Evolutionary conservation across 2,329 filamentous ascomycete genomes (phyloP), one percentile per base, ranked within the genome.

Genomic region (Xylaria sp.): DNA sequence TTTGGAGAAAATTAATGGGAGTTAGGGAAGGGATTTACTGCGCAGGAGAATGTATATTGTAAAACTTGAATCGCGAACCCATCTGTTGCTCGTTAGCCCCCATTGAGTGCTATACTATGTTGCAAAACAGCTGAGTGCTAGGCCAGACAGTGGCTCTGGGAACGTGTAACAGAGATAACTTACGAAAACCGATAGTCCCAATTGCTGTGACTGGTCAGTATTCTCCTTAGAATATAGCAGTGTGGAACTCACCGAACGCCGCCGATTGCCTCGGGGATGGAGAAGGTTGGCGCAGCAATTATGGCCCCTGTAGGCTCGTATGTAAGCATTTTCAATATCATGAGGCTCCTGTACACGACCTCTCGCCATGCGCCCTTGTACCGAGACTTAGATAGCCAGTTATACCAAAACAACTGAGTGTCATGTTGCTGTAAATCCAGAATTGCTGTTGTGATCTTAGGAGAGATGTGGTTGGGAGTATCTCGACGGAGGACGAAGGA

Each of bases 271-370:
- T 93, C 90, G 0, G 90, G 90, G 1, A 93, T 82, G 0, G 90
- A 92, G 70, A 93, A 93, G 0, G 90, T 93, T 0, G 90, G 90
- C 1, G 90, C 84, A 1, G 90, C 90, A 33, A 92, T 83, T 52
- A 93, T 92, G 8, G 90, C 90, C 2, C 90, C 90, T 0, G 90
- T 93, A 0, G 90, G 90, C 70, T 93, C 90, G 68, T 88, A 93
- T 0, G 90, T 92, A 68, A 93, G 80, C 76, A 93, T 81, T 75
- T 93, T 93, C 44, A 93, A 76, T 54, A 92, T 86, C 79, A 93
- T 85, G 52, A 93, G 77, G 70, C 89, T 92, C 57, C 90, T 81
- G 25, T 82, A 81, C 5, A 93, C 88, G 2, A 90, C 86, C 73
- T 92, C 89, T 54, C 88, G 82, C 85, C 90, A 93, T 33, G 87